Conservation (phyloP, 768 basidiomycete species). For the Boletus edulis region DNA sequence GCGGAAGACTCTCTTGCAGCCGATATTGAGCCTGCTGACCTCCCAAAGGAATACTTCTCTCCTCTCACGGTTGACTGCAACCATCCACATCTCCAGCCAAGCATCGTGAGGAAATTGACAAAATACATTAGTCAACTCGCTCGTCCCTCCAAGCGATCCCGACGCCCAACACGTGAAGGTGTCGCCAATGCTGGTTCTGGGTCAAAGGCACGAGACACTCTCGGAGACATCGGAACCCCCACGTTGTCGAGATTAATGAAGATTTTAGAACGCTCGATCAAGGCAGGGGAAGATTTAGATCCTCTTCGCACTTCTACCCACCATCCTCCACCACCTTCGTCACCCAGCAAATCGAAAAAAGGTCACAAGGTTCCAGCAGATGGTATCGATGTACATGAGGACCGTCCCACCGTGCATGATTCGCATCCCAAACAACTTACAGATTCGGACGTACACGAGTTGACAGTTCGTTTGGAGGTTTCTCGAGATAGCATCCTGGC, state of each 20-base stretch:
- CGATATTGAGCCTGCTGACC: conserved; percentile 47
- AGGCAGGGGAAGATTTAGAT: conserved; percentile 70
- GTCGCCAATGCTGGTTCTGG: conserved; percentile 31
- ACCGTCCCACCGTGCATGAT: conserved; percentile 2
- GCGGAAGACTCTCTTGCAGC: conserved; percentile 70
- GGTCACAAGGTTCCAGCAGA: conserved; percentile 32
- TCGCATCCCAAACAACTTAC: conserved; percentile 31
- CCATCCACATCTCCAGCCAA: conserved; percentile 58
- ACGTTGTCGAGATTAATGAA: conserved; percentile 67
- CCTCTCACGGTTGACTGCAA: conserved; percentile 53
- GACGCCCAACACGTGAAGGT: conserved; percentile 43
- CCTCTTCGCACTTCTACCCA: conserved; percentile 50
- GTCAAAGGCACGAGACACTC: conserved; percentile 50
- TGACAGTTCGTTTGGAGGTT: conserved; percentile 53
- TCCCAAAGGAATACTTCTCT: conserved; percentile 66
- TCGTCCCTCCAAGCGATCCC: conserved; percentile 64
- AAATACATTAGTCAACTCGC: conserved; percentile 67
- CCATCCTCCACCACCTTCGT: conserved; percentile 26
- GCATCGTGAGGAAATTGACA: conserved; percentile 63
- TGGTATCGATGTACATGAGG: conserved; percentile 2
- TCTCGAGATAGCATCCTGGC: conserved; percentile 76
- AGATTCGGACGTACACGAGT: conserved; percentile 48
- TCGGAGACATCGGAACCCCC: conserved; percentile 66
- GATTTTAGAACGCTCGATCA: conserved; percentile 76
- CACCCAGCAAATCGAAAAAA: conserved; percentile 49